phyloP scores from a whole-genome alignment of 352 stramenopile species.

The Phytophthora fragariae region DNA sequence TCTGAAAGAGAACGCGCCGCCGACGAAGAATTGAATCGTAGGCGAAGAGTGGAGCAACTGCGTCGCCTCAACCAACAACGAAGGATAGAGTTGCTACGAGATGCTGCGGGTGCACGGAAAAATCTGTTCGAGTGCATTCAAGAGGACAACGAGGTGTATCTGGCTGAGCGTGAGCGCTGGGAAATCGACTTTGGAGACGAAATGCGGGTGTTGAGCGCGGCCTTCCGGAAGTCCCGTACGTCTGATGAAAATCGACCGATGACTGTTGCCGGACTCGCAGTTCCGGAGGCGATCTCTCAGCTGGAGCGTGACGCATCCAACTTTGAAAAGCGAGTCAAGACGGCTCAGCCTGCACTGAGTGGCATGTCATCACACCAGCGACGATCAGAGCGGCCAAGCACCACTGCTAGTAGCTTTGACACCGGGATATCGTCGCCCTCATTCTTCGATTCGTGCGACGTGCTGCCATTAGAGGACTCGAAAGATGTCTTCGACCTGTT shows the following conservation, averaged over 20 bases:
- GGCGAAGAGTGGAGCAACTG: slow-evolving; percentile 46
- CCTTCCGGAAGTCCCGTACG: slow-evolving; percentile 49
- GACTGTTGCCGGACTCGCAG: slow-evolving; percentile 61
- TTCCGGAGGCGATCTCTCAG: slow-evolving; percentile 57
- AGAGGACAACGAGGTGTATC: slow-evolving; percentile 36
- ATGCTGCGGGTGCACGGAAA: slow-evolving; percentile 39
- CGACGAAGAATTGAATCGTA: slow-evolving; percentile 29
- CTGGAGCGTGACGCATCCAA: slow-evolving; percentile 51
- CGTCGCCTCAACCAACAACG: slow-evolving; percentile 52
- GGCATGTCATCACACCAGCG: not conserved
- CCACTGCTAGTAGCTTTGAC: slow-evolving; percentile 9
- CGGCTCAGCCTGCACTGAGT: slow-evolving; percentile 37
- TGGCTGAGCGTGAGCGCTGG: slow-evolving; percentile 52
- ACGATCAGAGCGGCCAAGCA: slow-evolving; percentile 15
- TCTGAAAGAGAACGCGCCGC: slow-evolving; percentile 32
- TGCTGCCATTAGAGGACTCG: slow-evolving; percentile 44
- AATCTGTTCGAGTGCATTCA: slow-evolving; percentile 31
- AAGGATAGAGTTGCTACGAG: slow-evolving; percentile 43
- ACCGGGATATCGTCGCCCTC: not conserved
- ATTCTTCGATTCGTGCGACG: slow-evolving; percentile 29
- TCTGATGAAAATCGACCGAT: slow-evolving; percentile 44
- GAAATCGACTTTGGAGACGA: slow-evolving; percentile 62
- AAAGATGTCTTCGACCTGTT: slow-evolving; percentile 45
- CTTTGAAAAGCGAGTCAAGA: slow-evolving; percentile 57
- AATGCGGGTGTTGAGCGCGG: slow-evolving; percentile 50